A percentile compares a stretch with the other conserved stretches of the same genome.
These are phyloP conservation scores for Fusarium nanum DNA, from an alignment of 2,329 filamentous ascomycete genomes.

Conservation along the genomic window DNA sequence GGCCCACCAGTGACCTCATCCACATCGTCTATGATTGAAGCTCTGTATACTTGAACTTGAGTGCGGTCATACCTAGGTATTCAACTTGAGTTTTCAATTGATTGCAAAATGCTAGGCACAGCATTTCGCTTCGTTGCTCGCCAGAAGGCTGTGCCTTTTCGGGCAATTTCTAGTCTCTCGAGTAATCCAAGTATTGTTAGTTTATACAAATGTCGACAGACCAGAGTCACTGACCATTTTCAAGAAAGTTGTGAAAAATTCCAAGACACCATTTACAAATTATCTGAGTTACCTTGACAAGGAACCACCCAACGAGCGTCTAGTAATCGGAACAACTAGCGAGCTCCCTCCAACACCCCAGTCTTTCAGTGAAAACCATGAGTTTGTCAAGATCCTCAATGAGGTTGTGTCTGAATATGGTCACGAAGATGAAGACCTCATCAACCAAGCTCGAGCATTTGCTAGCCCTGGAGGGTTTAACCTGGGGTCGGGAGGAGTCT, in stretches of 20 bases:
- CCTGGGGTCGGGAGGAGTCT: slow-evolving; percentile 64
- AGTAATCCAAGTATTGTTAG: slow-evolving; percentile 67
- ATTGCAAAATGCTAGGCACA: slow-evolving; percentile 44
- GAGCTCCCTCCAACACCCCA: slow-evolving; percentile 69
- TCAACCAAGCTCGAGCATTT: slow-evolving; percentile 68
- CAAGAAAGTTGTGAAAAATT: slow-evolving; percentile 69
- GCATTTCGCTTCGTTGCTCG: slow-evolving; percentile 43
- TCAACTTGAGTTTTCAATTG: slow-evolving; percentile 12
- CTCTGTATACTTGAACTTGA: slow-evolving; percentile 1
- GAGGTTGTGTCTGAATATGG: slow-evolving; percentile 67
- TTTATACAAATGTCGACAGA: slow-evolving; percentile 17
- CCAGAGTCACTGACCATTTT: slow-evolving; percentile 25
- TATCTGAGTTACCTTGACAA: slow-evolving; percentile 70
- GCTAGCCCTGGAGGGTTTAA: slow-evolving; percentile 67
- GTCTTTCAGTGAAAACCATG: slow-evolving; percentile 69
- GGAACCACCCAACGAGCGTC: slow-evolving; percentile 62
- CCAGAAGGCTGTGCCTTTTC: slow-evolving; percentile 32
- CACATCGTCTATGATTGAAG: slow-evolving; percentile 12
- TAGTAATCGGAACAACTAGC: slow-evolving; percentile 71
- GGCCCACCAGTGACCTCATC: slow-evolving; percentile 50
- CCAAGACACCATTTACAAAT: slow-evolving; percentile 58
- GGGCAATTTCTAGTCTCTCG: slow-evolving; percentile 60
- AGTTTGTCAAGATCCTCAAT: slow-evolving; percentile 69
- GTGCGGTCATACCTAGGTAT: background rate
- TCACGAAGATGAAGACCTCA: slow-evolving; percentile 65